phyloP scores from a whole-genome alignment of 106 monocot genomes.

The Hemerocallis citrina region DNA sequence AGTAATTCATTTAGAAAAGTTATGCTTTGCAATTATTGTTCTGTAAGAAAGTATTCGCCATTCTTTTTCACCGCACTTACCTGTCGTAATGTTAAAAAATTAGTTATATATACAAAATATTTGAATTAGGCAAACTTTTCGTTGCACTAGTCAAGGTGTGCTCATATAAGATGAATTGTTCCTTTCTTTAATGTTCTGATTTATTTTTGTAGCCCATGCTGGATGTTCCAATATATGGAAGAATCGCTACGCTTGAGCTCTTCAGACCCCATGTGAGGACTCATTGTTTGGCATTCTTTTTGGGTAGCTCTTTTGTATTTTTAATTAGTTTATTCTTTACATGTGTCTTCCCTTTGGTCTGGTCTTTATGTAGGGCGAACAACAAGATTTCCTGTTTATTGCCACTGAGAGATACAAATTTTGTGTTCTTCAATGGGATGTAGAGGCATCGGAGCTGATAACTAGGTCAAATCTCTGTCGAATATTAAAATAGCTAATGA shows the following conservation, averaged over 20 bases:
- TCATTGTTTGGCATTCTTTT: background rate
- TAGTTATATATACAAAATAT: no score
- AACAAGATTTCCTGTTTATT: slow-evolving; percentile 98
- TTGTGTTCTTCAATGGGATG: slow-evolving; percentile 99
- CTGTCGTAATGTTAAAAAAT: no score
- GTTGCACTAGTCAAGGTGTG: no score
- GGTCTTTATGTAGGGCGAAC: slow-evolving; percentile 56
- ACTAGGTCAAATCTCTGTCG: slow-evolving; percentile 56
- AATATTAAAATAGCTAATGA: background rate
- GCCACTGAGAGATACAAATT: slow-evolving; percentile 97
- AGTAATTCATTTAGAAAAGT: no score
- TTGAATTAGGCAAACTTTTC: no score
- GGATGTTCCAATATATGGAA: slow-evolving; percentile 99
- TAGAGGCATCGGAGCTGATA: slow-evolving; percentile 83
- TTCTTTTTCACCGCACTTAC: no score
- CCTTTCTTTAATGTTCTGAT: no score
- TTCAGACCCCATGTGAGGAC: slow-evolving; percentile 87
- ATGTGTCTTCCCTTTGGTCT: background rate
- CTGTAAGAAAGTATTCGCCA: no score
- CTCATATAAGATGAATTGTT: no score
- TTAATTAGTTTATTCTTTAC: background rate
- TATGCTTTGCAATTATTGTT: no score
- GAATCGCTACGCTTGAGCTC: slow-evolving; percentile 98
- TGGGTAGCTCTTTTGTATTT: background rate
- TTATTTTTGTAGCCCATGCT: slow-evolving; percentile 91